These are phyloP conservation scores for Aspergillus transmontanensis DNA, from an alignment of 2,329 filamentous ascomycete genomes.

Conservation along the genomic window DNA sequence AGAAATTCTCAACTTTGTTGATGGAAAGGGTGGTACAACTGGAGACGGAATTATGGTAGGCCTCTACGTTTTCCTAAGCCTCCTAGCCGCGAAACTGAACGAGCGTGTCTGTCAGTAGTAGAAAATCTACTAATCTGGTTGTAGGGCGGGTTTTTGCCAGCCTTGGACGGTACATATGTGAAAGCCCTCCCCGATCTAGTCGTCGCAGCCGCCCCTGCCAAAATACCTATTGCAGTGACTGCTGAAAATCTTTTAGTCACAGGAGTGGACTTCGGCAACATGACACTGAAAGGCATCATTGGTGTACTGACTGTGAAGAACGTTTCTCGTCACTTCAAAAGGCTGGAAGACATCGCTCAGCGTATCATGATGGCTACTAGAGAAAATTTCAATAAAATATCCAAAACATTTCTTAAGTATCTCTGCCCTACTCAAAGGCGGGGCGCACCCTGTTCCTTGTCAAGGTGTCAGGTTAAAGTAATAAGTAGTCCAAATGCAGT, in stretches of 20 bases:
- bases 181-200: neutral
- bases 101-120: neutral
- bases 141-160: neutral
- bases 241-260: neutral
- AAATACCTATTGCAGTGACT: neutral
- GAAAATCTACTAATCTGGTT: neutral
- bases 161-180: neutral
- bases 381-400: neutral
- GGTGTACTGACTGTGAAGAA: neutral
- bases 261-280: neutral
- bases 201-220: neutral
- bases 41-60: constrained; percentile 4
- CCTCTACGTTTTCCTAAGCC: neutral
- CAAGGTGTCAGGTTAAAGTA: neutral
- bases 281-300: neutral
- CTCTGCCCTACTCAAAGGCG: neutral
- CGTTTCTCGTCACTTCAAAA: neutral
- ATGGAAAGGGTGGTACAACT: constrained; percentile 6
- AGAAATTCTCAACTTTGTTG: neutral
- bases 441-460: neutral
- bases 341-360: neutral
- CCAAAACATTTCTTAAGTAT: neutral
- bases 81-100: neutral
- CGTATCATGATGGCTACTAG: neutral
- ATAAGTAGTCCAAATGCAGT: neutral